Evolutionary conservation across 106 monocot genomes (phyloP), one percentile per base, ranked within the genome.

Genomic region (Hemerocallis citrina): DNA sequence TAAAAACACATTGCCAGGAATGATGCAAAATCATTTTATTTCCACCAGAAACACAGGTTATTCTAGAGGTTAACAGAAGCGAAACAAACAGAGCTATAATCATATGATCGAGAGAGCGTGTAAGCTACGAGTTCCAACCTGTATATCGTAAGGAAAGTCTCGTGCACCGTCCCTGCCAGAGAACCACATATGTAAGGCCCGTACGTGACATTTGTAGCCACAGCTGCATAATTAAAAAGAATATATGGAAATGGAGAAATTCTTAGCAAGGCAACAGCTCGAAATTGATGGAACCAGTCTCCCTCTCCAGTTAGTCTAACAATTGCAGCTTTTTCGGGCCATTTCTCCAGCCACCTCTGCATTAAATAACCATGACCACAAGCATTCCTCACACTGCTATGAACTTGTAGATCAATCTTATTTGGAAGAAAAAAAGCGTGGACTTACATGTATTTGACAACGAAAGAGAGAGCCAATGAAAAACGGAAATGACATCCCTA

Each of bases 161-260:
- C 92, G 55, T 81, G 88, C 15, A 85, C 28, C 6, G 74, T 74
- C 68, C 92, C 92, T 6, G 74, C 63, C 45, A 88, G 39, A 24
- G 92, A 85, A 61, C 92, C 92, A 69, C 48, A 59, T 52, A 92
- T 81, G 52, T 92, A 88, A 2, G 88, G 92, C 48, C 68, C 62
- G 51, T 81, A 93, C 34, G 65, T 79, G 32, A 88, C 84, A 78
- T 93, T 88, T 56, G 92, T 88, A 20, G 88, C 88, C 41, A 93
- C 92, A 44, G 88, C 69, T 49, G 92, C 88, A 71, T 88, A 93
- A 65, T 88, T 93, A 58, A 93, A 93, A 61, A 93, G 52, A 31
- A 85, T 62, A 40, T 88, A 93, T 46, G 88, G 92, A 74, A 93
- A 93, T 28, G 92, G 92, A 59, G 92, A 93, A 67, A 93, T 75